Conservation (phyloP, 345 rosid genomes). For the Pistacia integerrima region DNA sequence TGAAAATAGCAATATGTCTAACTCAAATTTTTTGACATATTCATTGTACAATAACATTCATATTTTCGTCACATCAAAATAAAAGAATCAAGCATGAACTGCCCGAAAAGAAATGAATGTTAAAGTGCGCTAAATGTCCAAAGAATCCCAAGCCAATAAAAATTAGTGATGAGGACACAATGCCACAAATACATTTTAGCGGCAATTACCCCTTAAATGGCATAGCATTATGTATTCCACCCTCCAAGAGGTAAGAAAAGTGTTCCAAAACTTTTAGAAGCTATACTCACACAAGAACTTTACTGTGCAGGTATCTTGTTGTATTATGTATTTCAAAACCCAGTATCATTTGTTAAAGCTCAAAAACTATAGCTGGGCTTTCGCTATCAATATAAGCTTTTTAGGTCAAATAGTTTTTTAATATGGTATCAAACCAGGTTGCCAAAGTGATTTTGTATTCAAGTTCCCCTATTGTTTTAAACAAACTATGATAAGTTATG, state of each 20-base stretch:
- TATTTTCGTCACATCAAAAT: conserved; percentile 2
- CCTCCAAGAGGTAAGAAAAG: background rate
- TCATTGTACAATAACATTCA: background rate
- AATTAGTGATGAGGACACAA: background rate
- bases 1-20: conserved; percentile 34
- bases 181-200: background rate
- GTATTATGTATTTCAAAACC: background rate
- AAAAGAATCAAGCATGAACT: conserved; percentile 1
- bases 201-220: background rate
- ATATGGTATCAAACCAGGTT: too few species aligned
- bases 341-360: background rate
- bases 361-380: too few species aligned
- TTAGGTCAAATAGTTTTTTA: too few species aligned
- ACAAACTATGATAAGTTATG: too few species aligned
- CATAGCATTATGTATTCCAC: background rate
- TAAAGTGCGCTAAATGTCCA: background rate
- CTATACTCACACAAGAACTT: background rate
- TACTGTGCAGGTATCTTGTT: background rate
- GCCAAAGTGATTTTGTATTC: too few species aligned
- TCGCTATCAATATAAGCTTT: too few species aligned
- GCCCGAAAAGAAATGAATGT: background rate
- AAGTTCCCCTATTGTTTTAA: too few species aligned
- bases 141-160: background rate
- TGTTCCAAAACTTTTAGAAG: background rate
- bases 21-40: background rate